Conservation (phyloP, 768 basidiomycete species). For the Ramaria rubella region DNA sequence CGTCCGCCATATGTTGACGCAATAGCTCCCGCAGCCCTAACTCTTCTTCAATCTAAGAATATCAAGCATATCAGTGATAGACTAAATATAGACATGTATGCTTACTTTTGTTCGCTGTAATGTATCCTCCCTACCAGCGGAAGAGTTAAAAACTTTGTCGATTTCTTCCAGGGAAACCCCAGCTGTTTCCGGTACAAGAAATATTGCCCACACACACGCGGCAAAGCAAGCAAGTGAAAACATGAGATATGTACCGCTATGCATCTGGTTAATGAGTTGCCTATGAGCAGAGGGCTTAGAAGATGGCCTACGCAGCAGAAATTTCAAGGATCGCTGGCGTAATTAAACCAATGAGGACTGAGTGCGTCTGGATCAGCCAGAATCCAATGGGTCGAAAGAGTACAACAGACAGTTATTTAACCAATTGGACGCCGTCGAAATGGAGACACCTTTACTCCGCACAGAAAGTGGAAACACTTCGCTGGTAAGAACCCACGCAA, state of each 20-base stretch:
- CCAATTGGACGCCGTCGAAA: conserved; percentile 86
- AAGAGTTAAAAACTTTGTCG: conserved; percentile 57
- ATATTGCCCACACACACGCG: conserved; percentile 67
- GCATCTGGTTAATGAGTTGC: background rate
- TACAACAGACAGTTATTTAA: conserved; percentile 60
- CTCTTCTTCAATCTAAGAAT: background rate
- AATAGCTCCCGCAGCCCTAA: background rate
- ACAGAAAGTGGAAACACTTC: conserved; percentile 79
- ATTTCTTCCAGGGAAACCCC: conserved; percentile 72
- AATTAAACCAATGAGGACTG: conserved; percentile 70
- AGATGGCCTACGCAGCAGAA: conserved; percentile 46
- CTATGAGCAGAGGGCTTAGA: background rate
- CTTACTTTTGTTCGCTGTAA: conserved; percentile 45
- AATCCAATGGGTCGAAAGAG: background rate
- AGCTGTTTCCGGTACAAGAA: conserved; percentile 69
- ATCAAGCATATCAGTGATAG: background rate
- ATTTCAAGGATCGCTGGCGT: conserved; percentile 59
- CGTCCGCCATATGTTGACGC: background rate
- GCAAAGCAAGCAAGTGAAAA: conserved; percentile 59
- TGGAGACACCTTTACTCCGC: conserved; percentile 73
- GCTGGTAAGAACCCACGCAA: conserved; percentile 78
- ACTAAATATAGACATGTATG: background rate
- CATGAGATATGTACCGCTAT: conserved; percentile 59
- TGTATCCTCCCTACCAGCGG: conserved; percentile 50
- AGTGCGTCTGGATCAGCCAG: background rate